Evolutionary conservation across 108 stramenopile species (phyloP).

Genomic region (Schizochytrium sp.): DNA sequence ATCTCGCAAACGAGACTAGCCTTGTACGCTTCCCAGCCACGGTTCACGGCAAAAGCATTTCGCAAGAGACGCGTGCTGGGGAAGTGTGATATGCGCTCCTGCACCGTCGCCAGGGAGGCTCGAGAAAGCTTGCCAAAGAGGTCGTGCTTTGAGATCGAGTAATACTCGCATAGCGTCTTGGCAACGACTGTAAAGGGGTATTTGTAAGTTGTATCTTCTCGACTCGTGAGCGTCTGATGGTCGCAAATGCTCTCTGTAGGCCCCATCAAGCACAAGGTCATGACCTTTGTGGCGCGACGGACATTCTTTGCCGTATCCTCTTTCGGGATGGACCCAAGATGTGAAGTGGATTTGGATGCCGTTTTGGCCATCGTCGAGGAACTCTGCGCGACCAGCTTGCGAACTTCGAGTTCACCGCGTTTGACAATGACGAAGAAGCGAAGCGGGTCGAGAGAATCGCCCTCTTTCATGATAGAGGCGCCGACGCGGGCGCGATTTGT

Average conservation of each 20-base stretch:
- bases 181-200: background rate
- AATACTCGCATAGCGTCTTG: background rate
- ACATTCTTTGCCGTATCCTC: too few relatives aligned
- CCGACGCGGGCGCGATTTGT: background rate
- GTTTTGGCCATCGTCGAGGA: background rate
- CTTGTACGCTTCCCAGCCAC: background rate
- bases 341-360: too few relatives aligned
- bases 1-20: background rate
- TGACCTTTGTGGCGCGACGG: background rate
- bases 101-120: background rate
- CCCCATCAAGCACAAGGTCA: background rate
- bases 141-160: constrained; percentile 13
- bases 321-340: too few relatives aligned
- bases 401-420: background rate
- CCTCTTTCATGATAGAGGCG: background rate
- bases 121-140: background rate
- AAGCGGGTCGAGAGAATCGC: background rate
- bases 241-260: background rate
- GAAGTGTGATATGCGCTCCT: background rate
- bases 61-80: background rate
- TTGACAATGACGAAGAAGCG: background rate
- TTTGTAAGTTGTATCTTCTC: background rate
- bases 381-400: background rate
- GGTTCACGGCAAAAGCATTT: background rate
- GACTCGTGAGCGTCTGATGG: background rate